Percentiles rank a stretch among this genome's conserved stretches.
These are phyloP conservation scores for Myxozyma monticola DNA, from an alignment of 805 yeast species.

Conservation along the genomic window DNA sequence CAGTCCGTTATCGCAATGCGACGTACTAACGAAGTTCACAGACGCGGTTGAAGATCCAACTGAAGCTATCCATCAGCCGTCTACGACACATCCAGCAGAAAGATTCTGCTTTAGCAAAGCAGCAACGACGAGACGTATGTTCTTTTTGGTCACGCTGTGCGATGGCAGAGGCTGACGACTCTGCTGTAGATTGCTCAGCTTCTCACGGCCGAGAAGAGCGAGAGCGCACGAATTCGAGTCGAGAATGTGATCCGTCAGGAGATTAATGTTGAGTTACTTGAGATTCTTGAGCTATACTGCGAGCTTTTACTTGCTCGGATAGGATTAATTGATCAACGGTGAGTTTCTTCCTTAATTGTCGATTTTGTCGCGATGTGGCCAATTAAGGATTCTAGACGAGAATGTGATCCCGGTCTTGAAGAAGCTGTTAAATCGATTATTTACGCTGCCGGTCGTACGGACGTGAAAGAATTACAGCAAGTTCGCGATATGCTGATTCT, in stretches of 20 bases:
- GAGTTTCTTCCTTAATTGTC: slow-evolving; percentile 4
- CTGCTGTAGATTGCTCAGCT: slow-evolving; percentile 59
- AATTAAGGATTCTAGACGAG: slow-evolving; percentile 17
- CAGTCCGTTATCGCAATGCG: too few relatives aligned
- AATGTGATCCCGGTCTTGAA: slow-evolving; percentile 59
- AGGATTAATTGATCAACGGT: slow-evolving; percentile 52
- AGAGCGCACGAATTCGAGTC: slow-evolving; percentile 78
- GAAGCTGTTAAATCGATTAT: slow-evolving; percentile 75
- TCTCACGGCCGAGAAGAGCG: slow-evolving; percentile 67
- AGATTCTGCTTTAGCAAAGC: slow-evolving; percentile 72
- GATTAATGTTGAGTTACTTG: slow-evolving; percentile 73
- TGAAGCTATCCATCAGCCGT: slow-evolving; percentile 71
- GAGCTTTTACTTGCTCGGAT: slow-evolving; percentile 77
- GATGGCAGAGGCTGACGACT: background rate
- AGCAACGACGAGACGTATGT: slow-evolving; percentile 58
- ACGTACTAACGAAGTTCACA: too few relatives aligned
- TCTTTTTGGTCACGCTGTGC: background rate
- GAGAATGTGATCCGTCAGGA: slow-evolving; percentile 85
- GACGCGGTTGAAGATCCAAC: slow-evolving; percentile 35
- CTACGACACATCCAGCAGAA: slow-evolving; percentile 71
- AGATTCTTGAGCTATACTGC: slow-evolving; percentile 76
- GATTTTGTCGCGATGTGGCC: background rate
- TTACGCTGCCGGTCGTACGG: slow-evolving; percentile 69
- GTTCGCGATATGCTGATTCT: slow-evolving; percentile 62
- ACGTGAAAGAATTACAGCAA: slow-evolving; percentile 65